phyloP scores from a whole-genome alignment of 345 rosid genomes.

The Hibiscus syriacus region DNA sequence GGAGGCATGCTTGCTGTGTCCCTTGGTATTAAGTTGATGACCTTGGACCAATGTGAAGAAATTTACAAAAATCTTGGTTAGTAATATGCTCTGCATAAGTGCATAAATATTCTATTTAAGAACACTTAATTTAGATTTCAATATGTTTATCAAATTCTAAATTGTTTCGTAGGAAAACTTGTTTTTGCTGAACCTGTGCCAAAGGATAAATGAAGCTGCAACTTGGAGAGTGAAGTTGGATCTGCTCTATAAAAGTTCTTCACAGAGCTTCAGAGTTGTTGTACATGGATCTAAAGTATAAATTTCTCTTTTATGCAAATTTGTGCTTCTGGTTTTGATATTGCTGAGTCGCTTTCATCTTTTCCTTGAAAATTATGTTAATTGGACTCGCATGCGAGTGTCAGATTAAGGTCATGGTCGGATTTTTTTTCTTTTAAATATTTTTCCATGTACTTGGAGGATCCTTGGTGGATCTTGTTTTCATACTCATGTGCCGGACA shows the following conservation, averaged over 20 bases:
- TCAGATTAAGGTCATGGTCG: neutral
- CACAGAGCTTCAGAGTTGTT: slow-evolving; percentile 97
- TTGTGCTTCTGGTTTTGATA: neutral
- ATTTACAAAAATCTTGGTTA: slow-evolving; percentile 95
- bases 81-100: no score
- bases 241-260: slow-evolving; percentile 96
- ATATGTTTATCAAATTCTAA: slow-evolving; percentile 9
- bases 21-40: slow-evolving; percentile 89
- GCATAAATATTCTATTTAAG: neutral
- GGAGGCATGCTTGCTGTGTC: slow-evolving; percentile 99
- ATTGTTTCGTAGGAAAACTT: slow-evolving; percentile 65
- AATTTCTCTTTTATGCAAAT: slow-evolving; percentile 7
- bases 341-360: neutral
- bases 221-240: slow-evolving; percentile 98
- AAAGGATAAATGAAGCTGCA: slow-evolving; percentile 96
- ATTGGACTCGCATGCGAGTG: neutral
- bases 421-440: neutral
- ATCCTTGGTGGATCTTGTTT: neutral
- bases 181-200: slow-evolving; percentile 94
- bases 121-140: neutral
- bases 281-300: slow-evolving; percentile 97
- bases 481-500: neutral
- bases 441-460: neutral
- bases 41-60: slow-evolving; percentile 84
- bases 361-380: slow-evolving; percentile 3